A percentile compares a stretch with the other conserved stretches of the same genome.
phyloP scores from a whole-genome alignment of 345 rosid genomes.

The Erucastrum elatum region DNA sequence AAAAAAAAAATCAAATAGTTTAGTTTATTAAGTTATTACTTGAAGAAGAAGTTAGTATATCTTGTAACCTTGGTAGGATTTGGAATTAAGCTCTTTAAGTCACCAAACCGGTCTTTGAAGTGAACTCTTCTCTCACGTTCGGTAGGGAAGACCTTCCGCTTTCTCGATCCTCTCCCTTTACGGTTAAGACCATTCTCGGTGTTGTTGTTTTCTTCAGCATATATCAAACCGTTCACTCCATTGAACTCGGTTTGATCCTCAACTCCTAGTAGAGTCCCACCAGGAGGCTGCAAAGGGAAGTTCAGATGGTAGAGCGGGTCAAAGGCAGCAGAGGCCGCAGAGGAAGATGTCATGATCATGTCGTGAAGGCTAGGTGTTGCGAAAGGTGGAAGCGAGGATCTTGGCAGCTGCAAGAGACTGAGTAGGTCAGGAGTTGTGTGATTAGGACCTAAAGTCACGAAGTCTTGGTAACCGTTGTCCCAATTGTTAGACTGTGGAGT shows the following conservation, averaged over 20 bases:
- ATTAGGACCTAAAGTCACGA: slow-evolving; percentile 27
- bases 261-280: slow-evolving; percentile 40
- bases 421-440: slow-evolving; percentile 62
- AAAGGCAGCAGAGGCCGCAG: slow-evolving; percentile 44
- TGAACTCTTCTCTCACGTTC: slow-evolving; percentile 69
- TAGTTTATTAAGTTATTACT: background rate
- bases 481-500: slow-evolving; percentile 34
- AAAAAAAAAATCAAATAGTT: background rate
- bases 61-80: slow-evolving; percentile 58
- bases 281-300: slow-evolving; percentile 59
- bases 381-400: slow-evolving; percentile 47
- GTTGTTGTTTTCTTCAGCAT: slow-evolving; percentile 38
- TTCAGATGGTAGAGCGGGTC: slow-evolving; percentile 64
- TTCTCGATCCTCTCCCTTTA: slow-evolving; percentile 49
- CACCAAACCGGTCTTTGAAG: slow-evolving; percentile 54
- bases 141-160: slow-evolving; percentile 53
- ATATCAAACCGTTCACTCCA: slow-evolving; percentile 28
- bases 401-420: slow-evolving; percentile 58
- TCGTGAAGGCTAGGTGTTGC: slow-evolving; percentile 33
- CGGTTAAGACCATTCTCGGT: slow-evolving; percentile 46
- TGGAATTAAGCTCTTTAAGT: slow-evolving; percentile 59
- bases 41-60: slow-evolving; percentile 2
- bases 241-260: slow-evolving; percentile 32
- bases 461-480: slow-evolving; percentile 40
- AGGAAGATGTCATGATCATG: slow-evolving; percentile 38